Base-by-base conservation (phyloP, 2,329 filamentous ascomycete species). In the Cyphellophora europaea region DNA sequence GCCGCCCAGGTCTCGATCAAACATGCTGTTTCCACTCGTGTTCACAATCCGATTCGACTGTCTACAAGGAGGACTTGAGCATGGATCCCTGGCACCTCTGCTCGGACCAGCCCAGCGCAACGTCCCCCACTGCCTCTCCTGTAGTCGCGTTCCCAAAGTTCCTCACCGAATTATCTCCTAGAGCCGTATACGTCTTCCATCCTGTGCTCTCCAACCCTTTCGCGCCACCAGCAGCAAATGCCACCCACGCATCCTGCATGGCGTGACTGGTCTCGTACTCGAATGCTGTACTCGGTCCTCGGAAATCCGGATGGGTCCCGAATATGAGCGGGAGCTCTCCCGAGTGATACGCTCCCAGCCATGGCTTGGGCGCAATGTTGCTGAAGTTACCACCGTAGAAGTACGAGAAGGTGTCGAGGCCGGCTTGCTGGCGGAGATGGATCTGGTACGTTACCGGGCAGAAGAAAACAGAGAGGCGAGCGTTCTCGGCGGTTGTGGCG, bases 281-380 rank as follows among this genome's bases (percentile, higher is more conserved):
- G 21, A 25, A 25, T n/a, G 8, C 21, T 25, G 21, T 25, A n/a
- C 21, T 25, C 8, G 21, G 21, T 25, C 21, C 21, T 8, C 21
- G 21, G 21, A 8, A 25, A 25, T 25, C n/a, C n/a, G 43, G 37
- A 32, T 56, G 55, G 1, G 54, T 59, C 3, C 56, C 50, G 35
- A 58, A 61, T 8, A 59, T 51, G 12, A 57, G 41, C 2, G 49
- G 41, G 16, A 60, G 56, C 31, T 61, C 58, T 10, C 42, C 47
- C n/a, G 49, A 41, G 40, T 59, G 55, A 30, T 51, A 61, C 13
- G 61, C 62, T 5, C 62, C 62, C 29, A 65, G 50, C 59, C 61
- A 67, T 2, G 49, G 38, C 16, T 49, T 48, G 0, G 56, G 56
- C 11, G 54, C 53, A 32, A 65, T 53, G 38, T 66, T 65, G 13